Conservation (phyloP, 2,329 filamentous ascomycete genomes). For the Alternaria sp. region DNA sequence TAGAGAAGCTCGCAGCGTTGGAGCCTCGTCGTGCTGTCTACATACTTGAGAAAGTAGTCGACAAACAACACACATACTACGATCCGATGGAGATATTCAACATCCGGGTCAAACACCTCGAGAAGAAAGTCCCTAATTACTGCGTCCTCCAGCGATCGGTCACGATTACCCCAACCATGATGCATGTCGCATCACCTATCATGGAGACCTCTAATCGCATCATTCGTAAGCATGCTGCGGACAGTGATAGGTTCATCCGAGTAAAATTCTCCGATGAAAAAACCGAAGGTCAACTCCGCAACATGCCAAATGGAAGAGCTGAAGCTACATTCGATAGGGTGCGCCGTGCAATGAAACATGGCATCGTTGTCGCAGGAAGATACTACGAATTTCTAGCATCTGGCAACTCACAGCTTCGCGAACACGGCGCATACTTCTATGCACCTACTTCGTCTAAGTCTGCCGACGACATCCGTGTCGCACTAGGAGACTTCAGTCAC, state of each 20-base stretch:
- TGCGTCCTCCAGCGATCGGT: conserved; percentile 80
- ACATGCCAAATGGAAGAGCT: conserved; percentile 43
- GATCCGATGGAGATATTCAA: conserved; percentile 79
- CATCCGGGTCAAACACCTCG: conserved; percentile 41
- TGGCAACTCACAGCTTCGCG: conserved; percentile 93
- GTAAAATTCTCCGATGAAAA: conserved; percentile 91
- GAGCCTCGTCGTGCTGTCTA: conserved; percentile 65
- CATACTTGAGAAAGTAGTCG: conserved; percentile 78
- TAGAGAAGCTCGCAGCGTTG: conserved; percentile 66
- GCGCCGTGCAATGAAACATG: conserved; percentile 74
- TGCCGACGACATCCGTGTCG: conserved; percentile 78
- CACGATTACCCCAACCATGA: conserved; percentile 82
- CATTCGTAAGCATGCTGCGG: conserved; percentile 73
- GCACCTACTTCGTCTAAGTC: conserved; percentile 72
- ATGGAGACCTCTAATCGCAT: conserved; percentile 91
- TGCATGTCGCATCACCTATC: conserved; percentile 78
- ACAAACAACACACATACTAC: conserved; percentile 68
- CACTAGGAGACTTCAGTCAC: conserved; percentile 86
- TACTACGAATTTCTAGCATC: conserved; percentile 91
- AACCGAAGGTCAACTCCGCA: conserved; percentile 53
- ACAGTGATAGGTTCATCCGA: conserved; percentile 83
- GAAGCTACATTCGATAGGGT: conserved; percentile 77
- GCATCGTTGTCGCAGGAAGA: conserved; percentile 82
- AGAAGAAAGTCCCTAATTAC: conserved; percentile 69
- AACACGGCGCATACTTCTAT: conserved; percentile 94